Base-by-base conservation (phyloP, 2,329 filamentous ascomycete genomes). In the Ceratocystis huliohia region DNA sequence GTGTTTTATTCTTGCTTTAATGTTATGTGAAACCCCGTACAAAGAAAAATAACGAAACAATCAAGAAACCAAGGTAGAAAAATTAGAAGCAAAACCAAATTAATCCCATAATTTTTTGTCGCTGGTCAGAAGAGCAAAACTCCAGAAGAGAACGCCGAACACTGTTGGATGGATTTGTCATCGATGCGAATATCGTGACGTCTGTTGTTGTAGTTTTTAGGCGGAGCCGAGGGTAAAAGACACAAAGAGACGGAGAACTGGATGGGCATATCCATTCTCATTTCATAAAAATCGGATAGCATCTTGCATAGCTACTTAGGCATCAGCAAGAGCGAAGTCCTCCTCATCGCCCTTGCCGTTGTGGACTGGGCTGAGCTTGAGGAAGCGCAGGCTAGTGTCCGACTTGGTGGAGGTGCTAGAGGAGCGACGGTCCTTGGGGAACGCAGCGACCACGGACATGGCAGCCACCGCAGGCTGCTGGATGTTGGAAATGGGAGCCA, bases 291-390 rank as follows among this genome's bases (percentile, higher is more conserved):
- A 15, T 33, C 13, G 22, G 17, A 5, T 37, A 5, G 30, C 33
- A 44, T 46, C 41, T 15, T 33, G 8, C 44, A 1, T 13, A 5
- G 13, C 3, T 33, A 13, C 17, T 63, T 50, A 64, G 20, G 30
- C 63, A 22, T 64, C 73, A 72, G 78, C 73, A 68, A 79, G 73
- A 41, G 75, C 75, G 50, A 79, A 74, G 71, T 82, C 79, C 74
- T 80, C 74, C 73, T 77, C 85, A 77, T 86, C 83, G 59, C 76
- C 78, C 76, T 82, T 79, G 76, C 84, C 84, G 75, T 79, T 85
- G 79, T 86, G 82, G 68, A 86, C 83, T 44, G 84, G 84, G 28
- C 82, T 82, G 67, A 87, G 82, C 78, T 85, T 86, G 70, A 87
- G 80, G 74, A 87, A 82, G 28, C 70, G 72, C 70, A 66, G 69